Conservation (phyloP, 2,329 filamentous ascomycete species). For the Claviceps arundinis region DNA sequence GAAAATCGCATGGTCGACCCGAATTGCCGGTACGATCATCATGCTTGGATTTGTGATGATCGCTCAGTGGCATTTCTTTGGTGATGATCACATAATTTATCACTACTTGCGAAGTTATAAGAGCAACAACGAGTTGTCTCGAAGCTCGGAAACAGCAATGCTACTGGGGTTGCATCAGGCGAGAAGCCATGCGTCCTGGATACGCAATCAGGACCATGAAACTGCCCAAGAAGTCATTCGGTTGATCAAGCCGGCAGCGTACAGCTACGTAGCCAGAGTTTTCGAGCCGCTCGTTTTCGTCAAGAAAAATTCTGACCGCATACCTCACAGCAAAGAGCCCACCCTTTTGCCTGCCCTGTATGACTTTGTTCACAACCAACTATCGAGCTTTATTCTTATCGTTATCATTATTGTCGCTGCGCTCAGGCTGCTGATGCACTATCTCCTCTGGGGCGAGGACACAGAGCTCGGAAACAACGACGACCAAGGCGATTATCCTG, state of each 20-base stretch:
- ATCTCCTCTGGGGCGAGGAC: slow-evolving; percentile 55
- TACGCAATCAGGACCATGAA: slow-evolving; percentile 64
- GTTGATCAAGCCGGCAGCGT: slow-evolving; percentile 57
- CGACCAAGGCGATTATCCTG: slow-evolving; percentile 30
- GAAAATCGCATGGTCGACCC: slow-evolving; percentile 54
- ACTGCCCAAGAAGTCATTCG: slow-evolving; percentile 64
- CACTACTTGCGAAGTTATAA: slow-evolving; percentile 14
- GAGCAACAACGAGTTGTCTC: slow-evolving; percentile 12
- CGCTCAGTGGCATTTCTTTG: slow-evolving; percentile 68
- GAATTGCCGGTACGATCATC: slow-evolving; percentile 61
- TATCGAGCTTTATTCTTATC: slow-evolving; percentile 45
- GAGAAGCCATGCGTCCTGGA: slow-evolving; percentile 63
- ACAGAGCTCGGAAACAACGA: slow-evolving; percentile 31
- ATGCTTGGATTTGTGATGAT: slow-evolving; percentile 60
- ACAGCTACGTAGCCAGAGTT: slow-evolving; percentile 60
- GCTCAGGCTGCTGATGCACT: slow-evolving; percentile 59
- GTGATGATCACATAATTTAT: slow-evolving; percentile 34
- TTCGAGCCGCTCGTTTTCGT: slow-evolving; percentile 66
- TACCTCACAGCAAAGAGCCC: slow-evolving; percentile 31
- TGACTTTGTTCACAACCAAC: slow-evolving; percentile 52
- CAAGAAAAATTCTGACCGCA: slow-evolving; percentile 53
- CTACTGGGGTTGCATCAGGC: slow-evolving; percentile 57
- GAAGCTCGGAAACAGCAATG: slow-evolving; percentile 23
- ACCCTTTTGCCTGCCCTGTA: slow-evolving; percentile 31
- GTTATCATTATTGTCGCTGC: slow-evolving; percentile 50